Conservation (phyloP, 768 basidiomycete genomes). For the Boletus vermiculosoides region DNA sequence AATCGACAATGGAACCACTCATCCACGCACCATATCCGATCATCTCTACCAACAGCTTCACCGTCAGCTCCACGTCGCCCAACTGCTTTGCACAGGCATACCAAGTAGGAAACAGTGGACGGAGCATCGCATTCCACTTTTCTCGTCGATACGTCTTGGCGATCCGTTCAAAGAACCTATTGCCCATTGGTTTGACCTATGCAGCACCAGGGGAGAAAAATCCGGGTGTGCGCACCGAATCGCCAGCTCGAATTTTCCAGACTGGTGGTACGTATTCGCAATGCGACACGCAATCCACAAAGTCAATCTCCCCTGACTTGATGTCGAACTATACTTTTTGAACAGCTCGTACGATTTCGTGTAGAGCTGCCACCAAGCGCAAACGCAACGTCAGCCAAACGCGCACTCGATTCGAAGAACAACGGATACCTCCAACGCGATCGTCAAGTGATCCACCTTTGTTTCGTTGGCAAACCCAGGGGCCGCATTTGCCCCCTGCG, state of each 20-base stretch:
- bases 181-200: background rate
- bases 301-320: conserved; percentile 74
- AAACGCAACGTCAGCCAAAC: background rate
- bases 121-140: conserved; percentile 72
- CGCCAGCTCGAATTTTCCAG: conserved; percentile 84
- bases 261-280: conserved; percentile 78
- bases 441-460: conserved; percentile 83
- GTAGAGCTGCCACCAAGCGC: conserved; percentile 58
- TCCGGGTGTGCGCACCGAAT: conserved; percentile 53
- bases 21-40: conserved; percentile 62
- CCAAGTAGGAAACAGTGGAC: conserved; percentile 75
- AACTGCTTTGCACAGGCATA: conserved; percentile 79
- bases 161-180: conserved; percentile 90
- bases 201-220: background rate
- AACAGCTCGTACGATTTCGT: conserved; percentile 94
- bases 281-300: conserved; percentile 92
- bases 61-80: conserved; percentile 72
- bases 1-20: background rate
- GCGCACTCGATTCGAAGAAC: background rate
- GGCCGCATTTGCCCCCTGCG: conserved; percentile 39
- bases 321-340: conserved; percentile 63
- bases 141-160: conserved; percentile 86
- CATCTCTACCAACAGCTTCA: conserved; percentile 81
- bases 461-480: conserved; percentile 88
- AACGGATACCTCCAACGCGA: conserved; percentile 72